Evolutionary conservation across 768 basidiomycete species (phyloP), one percentile per base, ranked within the genome.

Genomic region (Suillus fuscotomentosus): DNA sequence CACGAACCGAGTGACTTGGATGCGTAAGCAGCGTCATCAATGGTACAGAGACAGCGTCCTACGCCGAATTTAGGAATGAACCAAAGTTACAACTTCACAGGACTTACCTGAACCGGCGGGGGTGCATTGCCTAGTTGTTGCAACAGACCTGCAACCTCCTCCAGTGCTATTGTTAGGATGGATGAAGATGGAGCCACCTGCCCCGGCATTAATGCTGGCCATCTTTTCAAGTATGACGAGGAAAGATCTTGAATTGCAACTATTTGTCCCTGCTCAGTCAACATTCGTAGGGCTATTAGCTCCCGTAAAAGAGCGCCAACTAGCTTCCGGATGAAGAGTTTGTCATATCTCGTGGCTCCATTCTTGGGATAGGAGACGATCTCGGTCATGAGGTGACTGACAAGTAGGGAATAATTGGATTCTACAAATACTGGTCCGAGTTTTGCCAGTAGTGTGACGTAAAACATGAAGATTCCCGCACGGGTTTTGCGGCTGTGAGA

Each of bases 191-290:
- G 92, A 0, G 89, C 84, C 22, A 79, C 79, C 67, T 93, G 89
- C 8, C 93, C 94, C 11, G 94, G 94, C 84, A 98, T 88, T 77
- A 97, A 85, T 0, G 94, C 90, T 1, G 95, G 95, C 94, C 95
- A 98, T 60, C 93, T 85, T 75, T 92, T 94, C 65, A 97, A 79
- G 73, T 94, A 97, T 5, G 84, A 81, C 42, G 82, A 88, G 0
- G 92, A 88, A 48, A 97, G 79, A 68, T 97, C 96, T 69, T 92
- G 88, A 41, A 97, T 92, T 2, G 96, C 96, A 34, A 82, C 80
- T 54, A 99, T 96, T 76, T 99, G 97, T 0, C 91, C 96, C 72
- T 95, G 93, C 71, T 99, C 97, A 65, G 91, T 91, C 67, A 99
- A 77, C 84, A 97, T 89, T 65, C 96, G 80, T 2, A 91, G 87